Evolutionary conservation across 768 basidiomycete genomes (phyloP).

Genomic region (Podaxis sp.): DNA sequence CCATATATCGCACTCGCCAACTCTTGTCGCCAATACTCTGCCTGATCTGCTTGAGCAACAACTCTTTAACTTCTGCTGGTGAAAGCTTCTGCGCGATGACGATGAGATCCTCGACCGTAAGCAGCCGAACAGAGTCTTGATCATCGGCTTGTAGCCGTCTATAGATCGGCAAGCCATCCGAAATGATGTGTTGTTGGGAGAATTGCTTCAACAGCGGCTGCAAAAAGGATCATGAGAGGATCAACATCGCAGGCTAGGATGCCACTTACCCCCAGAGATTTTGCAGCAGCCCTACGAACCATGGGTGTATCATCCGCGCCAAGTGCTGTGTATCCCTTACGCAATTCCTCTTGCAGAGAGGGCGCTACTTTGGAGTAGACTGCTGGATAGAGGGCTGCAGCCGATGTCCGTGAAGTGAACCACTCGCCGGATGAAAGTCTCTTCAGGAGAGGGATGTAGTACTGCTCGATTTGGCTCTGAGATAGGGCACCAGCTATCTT

Average conservation of each 20-base stretch:
- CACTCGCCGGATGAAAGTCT: constrained; percentile 92
- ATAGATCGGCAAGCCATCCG: constrained; percentile 90
- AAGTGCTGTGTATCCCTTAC: constrained; percentile 79
- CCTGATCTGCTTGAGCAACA: constrained; percentile 84
- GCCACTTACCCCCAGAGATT: constrained; percentile 86
- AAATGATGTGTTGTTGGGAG: constrained; percentile 75
- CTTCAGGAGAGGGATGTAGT: constrained; percentile 88
- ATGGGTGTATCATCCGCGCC: constrained; percentile 97
- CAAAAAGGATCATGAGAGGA: constrained; percentile 19
- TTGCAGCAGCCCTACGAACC: constrained; percentile 95
- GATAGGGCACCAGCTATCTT: constrained; percentile 82
- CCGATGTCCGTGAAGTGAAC: constrained; percentile 98
- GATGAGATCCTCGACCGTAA: constrained; percentile 96
- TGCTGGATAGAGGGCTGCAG: constrained; percentile 89
- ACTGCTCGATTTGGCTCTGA: constrained; percentile 79
- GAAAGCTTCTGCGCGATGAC: constrained; percentile 83
- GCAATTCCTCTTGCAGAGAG: constrained; percentile 79
- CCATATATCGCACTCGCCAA: constrained; percentile 99
- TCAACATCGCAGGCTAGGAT: not conserved
- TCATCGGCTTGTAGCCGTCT: constrained; percentile 93
- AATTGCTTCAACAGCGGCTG: constrained; percentile 82
- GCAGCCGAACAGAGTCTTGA: constrained; percentile 94
- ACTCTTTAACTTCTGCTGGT: constrained; percentile 88
- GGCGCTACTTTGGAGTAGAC: constrained; percentile 82
- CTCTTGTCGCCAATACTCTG: constrained; percentile 92